Percentiles rank a stretch among this genome's conserved stretches.
These are phyloP conservation scores for Viola odorata DNA, from an alignment of 345 rosid species.

Conservation along the genomic window DNA sequence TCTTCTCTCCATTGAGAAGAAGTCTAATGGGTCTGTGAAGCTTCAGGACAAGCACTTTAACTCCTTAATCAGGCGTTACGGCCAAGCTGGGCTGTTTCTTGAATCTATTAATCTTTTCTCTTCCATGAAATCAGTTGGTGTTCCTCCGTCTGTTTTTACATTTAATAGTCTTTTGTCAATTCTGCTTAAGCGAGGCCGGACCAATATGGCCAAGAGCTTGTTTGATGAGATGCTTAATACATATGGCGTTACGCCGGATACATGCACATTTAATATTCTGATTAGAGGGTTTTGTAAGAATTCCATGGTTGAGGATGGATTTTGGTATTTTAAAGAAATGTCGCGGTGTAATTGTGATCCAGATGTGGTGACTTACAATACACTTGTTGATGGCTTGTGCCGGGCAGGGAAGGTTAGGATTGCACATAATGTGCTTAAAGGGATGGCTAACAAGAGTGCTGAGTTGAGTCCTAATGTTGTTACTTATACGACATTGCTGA, in stretches of 20 bases:
- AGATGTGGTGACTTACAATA: slow-evolving; percentile 65
- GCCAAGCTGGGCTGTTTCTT: slow-evolving; percentile 57
- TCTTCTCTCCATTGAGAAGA: slow-evolving; percentile 52
- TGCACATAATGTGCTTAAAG: slow-evolving; percentile 62
- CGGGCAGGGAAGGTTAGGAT: slow-evolving; percentile 65
- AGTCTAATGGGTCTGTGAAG: slow-evolving; percentile 51
- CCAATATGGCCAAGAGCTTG: slow-evolving; percentile 57
- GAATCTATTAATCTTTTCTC: slow-evolving; percentile 57
- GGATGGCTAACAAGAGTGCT: slow-evolving; percentile 48
- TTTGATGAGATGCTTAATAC: slow-evolving; percentile 77
- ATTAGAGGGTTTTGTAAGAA: slow-evolving; percentile 72
- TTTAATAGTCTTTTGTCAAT: slow-evolving; percentile 59
- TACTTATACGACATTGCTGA: slow-evolving; percentile 68
- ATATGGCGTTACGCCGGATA: slow-evolving; percentile 68
- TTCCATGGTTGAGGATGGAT: slow-evolving; percentile 65
- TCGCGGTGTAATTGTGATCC: slow-evolving; percentile 47
- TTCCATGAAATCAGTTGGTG: slow-evolving; percentile 57
- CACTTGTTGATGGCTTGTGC: slow-evolving; percentile 79
- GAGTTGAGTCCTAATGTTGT: slow-evolving; percentile 56
- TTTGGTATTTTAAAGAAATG: slow-evolving; percentile 58
- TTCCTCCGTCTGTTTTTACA: slow-evolving; percentile 63
- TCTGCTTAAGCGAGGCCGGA: slow-evolving; percentile 63
- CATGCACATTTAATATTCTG: slow-evolving; percentile 60
- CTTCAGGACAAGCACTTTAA: slow-evolving; percentile 65
- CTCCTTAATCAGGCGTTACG: slow-evolving; percentile 68